Percentiles rank a stretch among this genome's conserved stretches.
Evolutionary conservation across 1,139 yeast genomes (phyloP).

Genomic region (Pneumocystis murina): DNA sequence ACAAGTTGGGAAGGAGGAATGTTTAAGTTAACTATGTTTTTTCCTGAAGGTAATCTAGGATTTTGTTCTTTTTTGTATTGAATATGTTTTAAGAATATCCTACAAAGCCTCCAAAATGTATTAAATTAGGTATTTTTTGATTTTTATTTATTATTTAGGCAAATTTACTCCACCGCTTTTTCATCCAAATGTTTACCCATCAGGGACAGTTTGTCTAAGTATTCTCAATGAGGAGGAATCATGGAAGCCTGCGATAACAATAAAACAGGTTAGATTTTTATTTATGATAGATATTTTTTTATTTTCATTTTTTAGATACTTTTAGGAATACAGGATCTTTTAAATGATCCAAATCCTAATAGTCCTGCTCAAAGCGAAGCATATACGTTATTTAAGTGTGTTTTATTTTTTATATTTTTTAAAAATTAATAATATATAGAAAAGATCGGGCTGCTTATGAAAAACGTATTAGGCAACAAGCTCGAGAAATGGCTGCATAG

Average conservation of each 20-base stretch:
- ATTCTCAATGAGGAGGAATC: constrained; percentile 90
- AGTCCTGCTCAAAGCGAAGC: constrained; percentile 98
- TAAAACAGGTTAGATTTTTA: constrained; percentile 39
- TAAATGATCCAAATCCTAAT: constrained; percentile 80
- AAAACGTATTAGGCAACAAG: constrained; percentile 47
- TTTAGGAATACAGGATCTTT: constrained; percentile 80
- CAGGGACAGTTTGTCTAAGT: constrained; percentile 87
- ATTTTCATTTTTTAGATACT: constrained; percentile 30
- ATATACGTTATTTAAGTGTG: constrained; percentile 50
- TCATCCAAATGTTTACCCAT: constrained; percentile 94
- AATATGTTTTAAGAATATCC: constrained; percentile 51
- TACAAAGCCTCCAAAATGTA: constrained; percentile 87
- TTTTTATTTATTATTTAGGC: constrained; percentile 9
- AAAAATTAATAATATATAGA: constrained; percentile 20
- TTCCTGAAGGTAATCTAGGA: constrained; percentile 37
- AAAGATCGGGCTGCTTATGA: constrained; percentile 56
- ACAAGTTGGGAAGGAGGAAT: constrained; percentile 84
- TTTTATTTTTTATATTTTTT: background rate
- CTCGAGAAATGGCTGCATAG: constrained; percentile 7
- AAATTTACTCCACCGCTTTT: constrained; percentile 73
- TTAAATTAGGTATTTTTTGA: background rate
- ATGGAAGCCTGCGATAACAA: constrained; percentile 94
- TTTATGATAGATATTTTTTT: constrained; percentile 3
- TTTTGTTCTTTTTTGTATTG: background rate
- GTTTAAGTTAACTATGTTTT: constrained; percentile 68